Percentiles rank a stretch among this genome's conserved stretches.
phyloP scores from a whole-genome alignment of 495 filamentous ascomycete species.

The Staphylotrichum tortipilum region DNA sequence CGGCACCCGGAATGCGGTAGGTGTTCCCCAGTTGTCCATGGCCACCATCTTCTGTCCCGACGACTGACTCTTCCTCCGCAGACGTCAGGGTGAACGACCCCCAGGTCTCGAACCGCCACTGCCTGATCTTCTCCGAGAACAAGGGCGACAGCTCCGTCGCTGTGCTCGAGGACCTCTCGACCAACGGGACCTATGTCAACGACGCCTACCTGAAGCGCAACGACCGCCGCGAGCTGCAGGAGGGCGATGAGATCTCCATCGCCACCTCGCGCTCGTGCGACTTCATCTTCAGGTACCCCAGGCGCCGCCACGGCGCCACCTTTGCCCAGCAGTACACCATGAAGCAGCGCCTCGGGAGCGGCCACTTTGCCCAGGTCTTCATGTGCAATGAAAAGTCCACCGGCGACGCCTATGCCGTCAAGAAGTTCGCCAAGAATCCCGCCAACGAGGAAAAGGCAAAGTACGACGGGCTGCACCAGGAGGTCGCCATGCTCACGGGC shows the following conservation, averaged over 20 bases:
- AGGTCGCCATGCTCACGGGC: constrained; percentile 92
- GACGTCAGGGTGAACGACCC: constrained; percentile 71
- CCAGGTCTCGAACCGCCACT: constrained; percentile 93
- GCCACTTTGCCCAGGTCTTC: constrained; percentile 93
- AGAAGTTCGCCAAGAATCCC: constrained; percentile 78
- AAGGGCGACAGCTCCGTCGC: constrained; percentile 70
- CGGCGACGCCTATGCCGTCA: constrained; percentile 81
- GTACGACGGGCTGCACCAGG: constrained; percentile 79
- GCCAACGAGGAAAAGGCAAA: constrained; percentile 73
- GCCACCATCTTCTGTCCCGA: too few relatives aligned
- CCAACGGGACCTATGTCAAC: constrained; percentile 94
- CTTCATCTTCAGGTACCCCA: constrained; percentile 86
- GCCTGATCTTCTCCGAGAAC: constrained; percentile 80
- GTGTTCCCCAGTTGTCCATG: constrained; percentile 22
- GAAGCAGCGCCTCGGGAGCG: constrained; percentile 82
- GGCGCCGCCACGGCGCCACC: constrained; percentile 58
- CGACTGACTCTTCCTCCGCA: constrained; percentile 35
- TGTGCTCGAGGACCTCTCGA: constrained; percentile 85
- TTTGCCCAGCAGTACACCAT: constrained; percentile 84
- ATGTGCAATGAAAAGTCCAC: constrained; percentile 78
- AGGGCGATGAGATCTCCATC: constrained; percentile 84
- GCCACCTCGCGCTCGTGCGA: constrained; percentile 62
- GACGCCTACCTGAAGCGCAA: constrained; percentile 87
- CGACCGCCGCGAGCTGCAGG: constrained; percentile 74
- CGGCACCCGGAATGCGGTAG: constrained; percentile 91